These are phyloP conservation scores for Geotrichum bryndzae DNA, from an alignment of 1,139 yeast species.

Conservation along the genomic window DNA sequence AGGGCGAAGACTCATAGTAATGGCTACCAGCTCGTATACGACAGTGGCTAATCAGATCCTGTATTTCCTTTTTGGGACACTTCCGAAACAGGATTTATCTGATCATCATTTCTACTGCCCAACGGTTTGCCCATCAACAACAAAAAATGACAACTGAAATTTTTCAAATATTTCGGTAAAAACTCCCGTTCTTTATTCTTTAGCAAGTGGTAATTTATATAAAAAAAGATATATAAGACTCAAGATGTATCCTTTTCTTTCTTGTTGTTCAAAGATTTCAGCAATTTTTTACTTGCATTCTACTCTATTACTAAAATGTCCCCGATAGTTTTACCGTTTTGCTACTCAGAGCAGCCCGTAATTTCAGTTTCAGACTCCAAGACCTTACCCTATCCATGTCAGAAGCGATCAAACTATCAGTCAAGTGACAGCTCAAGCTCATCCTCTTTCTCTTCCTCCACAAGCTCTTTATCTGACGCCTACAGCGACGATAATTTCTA, in stretches of 20 bases:
- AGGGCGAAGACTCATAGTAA: not conserved
- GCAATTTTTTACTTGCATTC: not conserved
- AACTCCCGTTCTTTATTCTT: not conserved
- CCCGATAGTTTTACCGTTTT: not conserved
- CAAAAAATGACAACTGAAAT: not conserved
- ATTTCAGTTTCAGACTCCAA: not conserved
- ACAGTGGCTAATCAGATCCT: not conserved
- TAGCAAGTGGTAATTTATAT: too few species aligned
- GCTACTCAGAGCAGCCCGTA: not conserved
- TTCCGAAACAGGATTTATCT: not conserved
- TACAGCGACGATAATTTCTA: conserved; percentile 2
- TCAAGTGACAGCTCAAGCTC: not conserved
- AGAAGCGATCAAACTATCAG: not conserved
- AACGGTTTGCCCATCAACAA: not conserved
- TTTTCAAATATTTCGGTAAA: not conserved
- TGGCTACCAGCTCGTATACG: not conserved
- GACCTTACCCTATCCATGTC: not conserved
- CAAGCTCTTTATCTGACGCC: not conserved
- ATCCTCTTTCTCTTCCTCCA: not conserved
- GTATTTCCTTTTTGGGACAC: not conserved
- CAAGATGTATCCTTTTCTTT: not conserved
- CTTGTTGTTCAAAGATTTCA: not conserved
- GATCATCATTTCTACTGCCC: not conserved
- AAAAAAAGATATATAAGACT: too few species aligned
- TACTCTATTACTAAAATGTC: not conserved